These are phyloP conservation scores for Colletotrichum spaethianum DNA, from an alignment of 2,329 filamentous ascomycete species.

Conservation along the genomic window DNA sequence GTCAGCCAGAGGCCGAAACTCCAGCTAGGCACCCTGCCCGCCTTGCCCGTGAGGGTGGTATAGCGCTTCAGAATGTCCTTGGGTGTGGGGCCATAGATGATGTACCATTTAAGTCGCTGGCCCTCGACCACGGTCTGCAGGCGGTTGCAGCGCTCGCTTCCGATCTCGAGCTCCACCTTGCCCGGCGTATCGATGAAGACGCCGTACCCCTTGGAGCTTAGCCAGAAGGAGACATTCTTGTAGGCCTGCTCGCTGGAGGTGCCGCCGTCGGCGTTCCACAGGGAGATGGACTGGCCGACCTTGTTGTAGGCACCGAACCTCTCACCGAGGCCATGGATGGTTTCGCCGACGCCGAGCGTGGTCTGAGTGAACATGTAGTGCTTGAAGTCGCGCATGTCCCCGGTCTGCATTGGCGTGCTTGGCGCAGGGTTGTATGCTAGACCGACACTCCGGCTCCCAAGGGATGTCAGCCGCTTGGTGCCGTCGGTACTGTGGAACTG, in stretches of 20 bases:
- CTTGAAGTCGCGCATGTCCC: constrained; percentile 58
- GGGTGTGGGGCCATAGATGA: constrained; percentile 79
- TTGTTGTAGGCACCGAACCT: constrained; percentile 84
- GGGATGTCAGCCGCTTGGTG: constrained; percentile 54
- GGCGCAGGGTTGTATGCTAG: constrained; percentile 54
- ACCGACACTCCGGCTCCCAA: constrained; percentile 57
- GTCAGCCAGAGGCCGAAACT: constrained; percentile 84
- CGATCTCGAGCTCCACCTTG: constrained; percentile 79
- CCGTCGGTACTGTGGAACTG: constrained; percentile 55
- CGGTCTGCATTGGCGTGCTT: constrained; percentile 52
- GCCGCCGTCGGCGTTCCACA: constrained; percentile 76
- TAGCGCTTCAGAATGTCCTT: constrained; percentile 81
- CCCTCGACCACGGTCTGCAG: constrained; percentile 79
- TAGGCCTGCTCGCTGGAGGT: constrained; percentile 80
- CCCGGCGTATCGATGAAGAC: constrained; percentile 82
- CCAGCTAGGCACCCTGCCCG: constrained; percentile 78
- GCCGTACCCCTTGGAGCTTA: constrained; percentile 81
- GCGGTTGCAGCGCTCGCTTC: constrained; percentile 79
- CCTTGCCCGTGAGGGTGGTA: constrained; percentile 75
- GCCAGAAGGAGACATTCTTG: constrained; percentile 80
- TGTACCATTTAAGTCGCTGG: constrained; percentile 80
- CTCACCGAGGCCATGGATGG: constrained; percentile 82
- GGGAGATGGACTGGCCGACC: constrained; percentile 77
- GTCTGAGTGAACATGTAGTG: constrained; percentile 73
- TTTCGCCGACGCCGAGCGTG: constrained; percentile 71